Evolutionary conservation across 2,329 filamentous ascomycete species (phyloP).

Genomic region (Neonectria neomacrospora): DNA sequence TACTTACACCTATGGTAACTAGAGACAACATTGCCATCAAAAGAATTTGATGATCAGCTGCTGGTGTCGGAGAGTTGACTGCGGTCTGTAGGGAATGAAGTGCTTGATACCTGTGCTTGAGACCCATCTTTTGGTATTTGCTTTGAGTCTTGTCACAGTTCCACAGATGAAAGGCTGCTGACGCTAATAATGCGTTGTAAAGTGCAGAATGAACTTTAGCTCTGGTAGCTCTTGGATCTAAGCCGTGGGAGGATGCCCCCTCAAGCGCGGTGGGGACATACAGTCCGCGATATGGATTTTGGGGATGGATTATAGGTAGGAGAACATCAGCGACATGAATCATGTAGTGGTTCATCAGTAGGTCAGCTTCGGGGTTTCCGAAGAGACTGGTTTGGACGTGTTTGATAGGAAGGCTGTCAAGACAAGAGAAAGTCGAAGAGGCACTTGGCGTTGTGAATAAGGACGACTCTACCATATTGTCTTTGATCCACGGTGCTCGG

Average conservation of each 20-base stretch:
- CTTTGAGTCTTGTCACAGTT: slow-evolving; percentile 14
- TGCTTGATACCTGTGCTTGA: slow-evolving; percentile 9
- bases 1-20: slow-evolving; percentile 17
- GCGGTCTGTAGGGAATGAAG: slow-evolving; percentile 14
- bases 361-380: slow-evolving; percentile 12
- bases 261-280: slow-evolving; percentile 27
- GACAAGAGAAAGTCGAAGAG: not conserved
- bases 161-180: slow-evolving; percentile 24
- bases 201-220: slow-evolving; percentile 24
- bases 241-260: slow-evolving; percentile 2
- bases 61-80: not conserved
- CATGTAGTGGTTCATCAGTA: slow-evolving; percentile 26
- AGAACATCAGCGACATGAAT: slow-evolving; percentile 28
- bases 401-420: not conserved
- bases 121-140: slow-evolving; percentile 11
- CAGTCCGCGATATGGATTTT: slow-evolving; percentile 26
- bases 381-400: slow-evolving; percentile 8
- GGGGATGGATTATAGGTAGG: slow-evolving; percentile 21
- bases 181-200: slow-evolving; percentile 21
- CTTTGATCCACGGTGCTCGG: no score
- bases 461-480: not conserved
- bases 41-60: slow-evolving; percentile 18
- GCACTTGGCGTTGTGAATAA: not conserved
- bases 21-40: slow-evolving; percentile 24
- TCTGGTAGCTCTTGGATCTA: slow-evolving; percentile 7